Conservation (phyloP, 345 rosid genomes). For the Adansonia digitata region DNA sequence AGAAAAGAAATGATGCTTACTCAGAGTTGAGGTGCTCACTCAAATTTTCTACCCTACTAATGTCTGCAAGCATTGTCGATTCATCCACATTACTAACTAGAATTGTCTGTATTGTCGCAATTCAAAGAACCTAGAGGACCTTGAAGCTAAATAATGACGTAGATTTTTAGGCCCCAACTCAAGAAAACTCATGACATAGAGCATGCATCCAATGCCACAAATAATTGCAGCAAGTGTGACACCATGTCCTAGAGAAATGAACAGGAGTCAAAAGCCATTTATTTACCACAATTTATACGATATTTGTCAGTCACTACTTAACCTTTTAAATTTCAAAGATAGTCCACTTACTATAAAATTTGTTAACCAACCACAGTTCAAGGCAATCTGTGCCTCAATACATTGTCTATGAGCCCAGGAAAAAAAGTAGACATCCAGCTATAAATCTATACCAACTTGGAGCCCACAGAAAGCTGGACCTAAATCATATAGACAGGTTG, state of each 20-base stretch:
- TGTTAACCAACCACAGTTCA: too few relatives aligned
- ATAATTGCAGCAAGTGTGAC: background rate
- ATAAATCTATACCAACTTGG: background rate
- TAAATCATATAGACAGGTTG: background rate
- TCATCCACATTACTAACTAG: background rate
- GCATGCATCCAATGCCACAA: background rate
- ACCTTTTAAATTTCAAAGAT: too few relatives aligned
- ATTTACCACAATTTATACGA: background rate
- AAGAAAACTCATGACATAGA: background rate
- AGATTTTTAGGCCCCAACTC: background rate
- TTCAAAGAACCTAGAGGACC: slow-evolving; percentile 1
- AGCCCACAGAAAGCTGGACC: background rate
- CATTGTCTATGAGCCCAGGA: background rate
- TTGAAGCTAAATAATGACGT: background rate
- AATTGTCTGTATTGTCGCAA: background rate
- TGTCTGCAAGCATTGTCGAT: background rate
- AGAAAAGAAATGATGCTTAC: background rate
- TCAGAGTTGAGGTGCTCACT: background rate
- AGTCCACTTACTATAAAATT: too few relatives aligned
- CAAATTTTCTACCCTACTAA: background rate
- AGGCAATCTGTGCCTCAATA: background rate
- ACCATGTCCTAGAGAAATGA: background rate
- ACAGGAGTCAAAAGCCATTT: background rate
- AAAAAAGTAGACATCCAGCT: background rate
- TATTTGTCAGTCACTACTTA: background rate